phyloP scores from a whole-genome alignment of 495 filamentous ascomycete species.

The Articulospora tetracladia region DNA sequence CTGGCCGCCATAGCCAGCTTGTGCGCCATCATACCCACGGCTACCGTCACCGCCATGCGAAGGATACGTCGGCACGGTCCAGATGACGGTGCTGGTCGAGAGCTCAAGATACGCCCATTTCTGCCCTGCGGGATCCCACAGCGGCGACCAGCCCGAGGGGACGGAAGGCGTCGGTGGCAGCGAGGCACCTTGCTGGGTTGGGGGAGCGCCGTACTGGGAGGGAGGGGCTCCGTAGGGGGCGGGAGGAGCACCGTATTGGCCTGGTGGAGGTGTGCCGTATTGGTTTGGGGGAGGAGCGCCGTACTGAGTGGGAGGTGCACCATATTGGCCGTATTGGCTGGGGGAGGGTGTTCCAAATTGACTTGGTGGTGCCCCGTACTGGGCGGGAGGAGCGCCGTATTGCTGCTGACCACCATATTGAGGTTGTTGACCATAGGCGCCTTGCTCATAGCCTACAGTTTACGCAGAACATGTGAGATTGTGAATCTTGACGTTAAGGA shows the following conservation, averaged over 20 bases:
- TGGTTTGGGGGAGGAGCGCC: slow-evolving; percentile 1
- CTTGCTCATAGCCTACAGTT: neutral
- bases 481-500: neutral
- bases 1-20: neutral
- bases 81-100: slow-evolving; percentile 5
- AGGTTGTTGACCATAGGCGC: neutral
- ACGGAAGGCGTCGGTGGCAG: slow-evolving; percentile 5
- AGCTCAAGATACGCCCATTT: slow-evolving; percentile 12
- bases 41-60: neutral
- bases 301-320: slow-evolving; percentile 5
- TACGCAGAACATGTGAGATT: neutral
- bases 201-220: slow-evolving; percentile 2
- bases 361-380: no score
- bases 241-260: slow-evolving; percentile 2
- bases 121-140: slow-evolving; percentile 8
- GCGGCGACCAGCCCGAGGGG: slow-evolving; percentile 9
- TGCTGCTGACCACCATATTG: neutral
- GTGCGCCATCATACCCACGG: neutral
- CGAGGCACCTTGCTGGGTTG: slow-evolving; percentile 4
- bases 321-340: slow-evolving; percentile 5
- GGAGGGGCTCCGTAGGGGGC: no score
- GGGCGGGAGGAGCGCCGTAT: no score
- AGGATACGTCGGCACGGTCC: slow-evolving; percentile 6
- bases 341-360: neutral
- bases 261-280: slow-evolving; percentile 6